Base-by-base conservation (phyloP, 2,329 filamentous ascomycete species). In the Botryotinia calthae region DNA sequence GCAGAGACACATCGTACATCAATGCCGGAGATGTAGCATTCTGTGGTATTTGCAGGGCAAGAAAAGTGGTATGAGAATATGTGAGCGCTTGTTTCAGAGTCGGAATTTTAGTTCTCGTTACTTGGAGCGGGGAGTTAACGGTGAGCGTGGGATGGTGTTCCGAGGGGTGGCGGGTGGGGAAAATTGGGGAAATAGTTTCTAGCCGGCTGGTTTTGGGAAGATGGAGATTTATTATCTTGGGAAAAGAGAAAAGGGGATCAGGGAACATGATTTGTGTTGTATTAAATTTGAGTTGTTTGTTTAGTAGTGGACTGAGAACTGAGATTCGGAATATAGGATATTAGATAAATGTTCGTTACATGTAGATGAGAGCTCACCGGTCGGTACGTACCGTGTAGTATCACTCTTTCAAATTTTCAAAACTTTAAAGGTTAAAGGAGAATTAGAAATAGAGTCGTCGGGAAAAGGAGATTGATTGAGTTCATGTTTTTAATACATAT, bases 1-100 rank as follows among this genome's bases (percentile, higher is more conserved):
- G 93, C 79, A 82, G 82, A 73, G 84, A 82, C 20, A 87, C 85
- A 63, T 74, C 78, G 31, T 95, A 93, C 79, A 79, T 90, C 70
- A 95, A 95, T 78, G 86, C 90, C 18, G 88, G 86, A 1, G 92
- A 95, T 80, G 89, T 86, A 75, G 90, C 89, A 10, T 80, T 89
- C 0, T 95, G 93, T 80, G 91, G 92, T 5, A 81, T 93, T 8
- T 95, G 92, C 79, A 90, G 90, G 69, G 65, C 28, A 46, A 76
- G 90, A 70, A 64, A 34, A 42, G 76, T 51, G 25, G 37, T 7
- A 71, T 28, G n/a, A 20, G 22, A 12, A 12, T 68, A 14, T 28
- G 22, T 40, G 1, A n/a, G 4, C 6, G 18, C 18, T 31, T 58
- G 58, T 40, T 56, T 56, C 2, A 22, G 58, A 14, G 6, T 8